A percentile compares a stretch with the other conserved stretches of the same genome.
Evolutionary conservation across 345 rosid species (phyloP).

Genomic region (Pugionium cornutum): DNA sequence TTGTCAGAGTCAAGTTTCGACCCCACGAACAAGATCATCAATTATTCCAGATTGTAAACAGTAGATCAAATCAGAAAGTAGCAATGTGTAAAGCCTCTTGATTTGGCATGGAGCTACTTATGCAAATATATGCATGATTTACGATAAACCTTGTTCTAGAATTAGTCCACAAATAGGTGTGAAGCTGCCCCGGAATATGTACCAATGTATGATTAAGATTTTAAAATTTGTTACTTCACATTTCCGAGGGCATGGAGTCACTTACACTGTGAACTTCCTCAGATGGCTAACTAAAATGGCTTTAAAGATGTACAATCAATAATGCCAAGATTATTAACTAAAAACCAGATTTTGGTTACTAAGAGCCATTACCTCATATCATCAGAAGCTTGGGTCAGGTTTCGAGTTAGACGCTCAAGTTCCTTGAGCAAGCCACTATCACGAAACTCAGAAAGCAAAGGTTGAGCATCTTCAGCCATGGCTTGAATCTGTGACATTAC

Average conservation of each 20-base stretch:
- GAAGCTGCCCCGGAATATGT: background rate
- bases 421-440: conserved; percentile 87
- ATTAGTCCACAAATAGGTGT: background rate
- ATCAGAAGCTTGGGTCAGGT: conserved; percentile 81
- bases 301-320: background rate
- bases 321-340: conserved; percentile 3
- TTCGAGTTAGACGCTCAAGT: conserved; percentile 78
- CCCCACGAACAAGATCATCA: conserved; percentile 9
- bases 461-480: conserved; percentile 97
- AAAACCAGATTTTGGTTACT: background rate
- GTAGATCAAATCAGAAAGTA: background rate
- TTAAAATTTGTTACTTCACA: background rate
- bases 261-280: conserved; percentile 9
- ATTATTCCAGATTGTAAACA: background rate
- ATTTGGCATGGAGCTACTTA: background rate
- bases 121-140: background rate
- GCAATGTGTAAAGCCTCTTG: background rate
- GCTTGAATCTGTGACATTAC: conserved; percentile 91
- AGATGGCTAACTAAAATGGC: background rate
- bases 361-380: conserved; percentile 67
- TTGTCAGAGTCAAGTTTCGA: too few species aligned
- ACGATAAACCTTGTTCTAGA: background rate
- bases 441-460: conserved; percentile 85
- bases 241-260: background rate
- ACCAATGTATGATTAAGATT: conserved; percentile 4